These are phyloP conservation scores for Plenodomus biglobosus DNA, from an alignment of 2,329 filamentous ascomycete genomes.

Conservation along the genomic window DNA sequence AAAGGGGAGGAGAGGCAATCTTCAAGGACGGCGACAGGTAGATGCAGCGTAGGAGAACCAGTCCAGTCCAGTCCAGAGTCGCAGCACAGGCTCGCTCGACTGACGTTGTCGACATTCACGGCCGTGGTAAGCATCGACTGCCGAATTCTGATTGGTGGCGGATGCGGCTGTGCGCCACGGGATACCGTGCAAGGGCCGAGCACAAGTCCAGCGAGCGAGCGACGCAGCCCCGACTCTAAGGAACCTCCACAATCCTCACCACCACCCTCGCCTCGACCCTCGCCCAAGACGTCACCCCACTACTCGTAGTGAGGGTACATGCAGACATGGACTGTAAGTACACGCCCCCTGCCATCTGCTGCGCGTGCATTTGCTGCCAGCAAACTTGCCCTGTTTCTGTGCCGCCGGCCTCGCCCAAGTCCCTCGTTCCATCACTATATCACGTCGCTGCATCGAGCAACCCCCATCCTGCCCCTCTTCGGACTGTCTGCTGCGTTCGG, in stretches of 20 bases:
- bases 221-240: constrained; percentile 17
- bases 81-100: background rate
- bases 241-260: constrained; percentile 30
- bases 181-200: constrained; percentile 1
- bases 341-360: constrained; percentile 37
- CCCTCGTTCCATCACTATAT: constrained; percentile 40
- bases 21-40: constrained; percentile 1
- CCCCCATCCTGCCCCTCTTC: constrained; percentile 17
- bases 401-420: constrained; percentile 33
- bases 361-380: constrained; percentile 20
- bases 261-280: constrained; percentile 36
- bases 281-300: constrained; percentile 31
- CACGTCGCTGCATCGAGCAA: constrained; percentile 35
- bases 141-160: constrained; percentile 22
- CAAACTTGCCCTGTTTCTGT: constrained; percentile 20
- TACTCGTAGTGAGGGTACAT: constrained; percentile 48
- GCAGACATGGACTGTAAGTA: constrained; percentile 63
- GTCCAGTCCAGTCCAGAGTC: constrained; percentile 11
- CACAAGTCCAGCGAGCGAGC: constrained; percentile 8
- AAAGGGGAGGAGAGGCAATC: background rate
- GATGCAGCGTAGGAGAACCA: constrained; percentile 6
- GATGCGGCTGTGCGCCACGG: constrained; percentile 11
- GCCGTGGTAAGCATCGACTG: constrained; percentile 17
- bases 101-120: constrained; percentile 24
- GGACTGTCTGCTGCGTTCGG: constrained; percentile 12